phyloP scores from a whole-genome alignment of 73 alveolate species.

The Paraurostyla sp. region DNA sequence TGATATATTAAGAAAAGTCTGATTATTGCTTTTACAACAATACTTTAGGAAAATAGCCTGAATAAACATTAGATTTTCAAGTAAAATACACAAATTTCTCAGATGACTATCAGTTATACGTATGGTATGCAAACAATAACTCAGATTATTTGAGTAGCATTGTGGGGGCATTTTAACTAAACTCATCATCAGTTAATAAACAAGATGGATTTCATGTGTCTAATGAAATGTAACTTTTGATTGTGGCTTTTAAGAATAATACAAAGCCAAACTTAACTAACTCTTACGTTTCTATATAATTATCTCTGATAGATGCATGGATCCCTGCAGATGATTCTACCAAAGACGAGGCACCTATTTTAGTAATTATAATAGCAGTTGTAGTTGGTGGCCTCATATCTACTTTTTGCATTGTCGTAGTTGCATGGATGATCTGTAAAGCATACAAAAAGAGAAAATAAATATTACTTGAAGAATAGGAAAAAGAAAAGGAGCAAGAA shows the following conservation, averaged over 20 bases:
- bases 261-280: background rate
- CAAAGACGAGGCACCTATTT: background rate
- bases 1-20: background rate
- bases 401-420: background rate
- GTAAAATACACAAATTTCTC: background rate
- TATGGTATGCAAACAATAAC: background rate
- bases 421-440: conserved; percentile 6
- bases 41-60: background rate
- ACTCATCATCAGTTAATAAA: background rate
- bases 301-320: conserved; percentile 15
- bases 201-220: background rate
- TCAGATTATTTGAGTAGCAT: background rate
- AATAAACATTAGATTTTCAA: background rate
- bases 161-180: background rate
- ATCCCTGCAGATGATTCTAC: background rate
- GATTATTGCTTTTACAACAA: conserved; percentile 17
- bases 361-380: conserved; percentile 4
- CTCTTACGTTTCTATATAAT: background rate
- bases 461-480: background rate
- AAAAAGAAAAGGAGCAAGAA: background rate
- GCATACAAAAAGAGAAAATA: background rate
- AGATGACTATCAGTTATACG: background rate
- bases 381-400: background rate
- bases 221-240: background rate
- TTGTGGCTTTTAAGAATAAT: background rate